Evolutionary conservation across 257 asterid species (phyloP).

Genomic region (Solanum peruvianum): DNA sequence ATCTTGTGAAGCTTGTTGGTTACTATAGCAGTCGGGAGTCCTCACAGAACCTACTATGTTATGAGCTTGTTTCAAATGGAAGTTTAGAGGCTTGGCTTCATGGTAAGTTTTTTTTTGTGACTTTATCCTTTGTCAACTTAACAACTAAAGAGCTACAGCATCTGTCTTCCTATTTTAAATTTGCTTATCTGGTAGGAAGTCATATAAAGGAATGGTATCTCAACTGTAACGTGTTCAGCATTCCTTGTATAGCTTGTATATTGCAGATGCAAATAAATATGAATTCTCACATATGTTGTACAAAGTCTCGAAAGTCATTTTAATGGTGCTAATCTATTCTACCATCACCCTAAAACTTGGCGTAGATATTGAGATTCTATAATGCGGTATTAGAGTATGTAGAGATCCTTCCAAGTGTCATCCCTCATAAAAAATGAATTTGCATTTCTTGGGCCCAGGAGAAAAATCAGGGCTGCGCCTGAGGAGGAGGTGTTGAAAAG

Average conservation of each 20-base stretch:
- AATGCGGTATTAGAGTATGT: not conserved
- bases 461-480: not conserved
- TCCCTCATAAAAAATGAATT: not conserved
- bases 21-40: conserved; percentile 69
- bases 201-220: not conserved
- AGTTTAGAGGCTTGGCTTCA: conserved; percentile 96
- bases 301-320: not conserved
- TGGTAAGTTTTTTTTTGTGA: conserved; percentile 29
- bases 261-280: not conserved
- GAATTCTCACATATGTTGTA: not conserved
- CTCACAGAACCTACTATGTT: conserved; percentile 84
- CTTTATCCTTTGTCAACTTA: not conserved
- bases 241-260: not conserved
- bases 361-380: not conserved
- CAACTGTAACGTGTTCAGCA: not conserved
- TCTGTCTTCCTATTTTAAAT: not conserved
- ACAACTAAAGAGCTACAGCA: not conserved
- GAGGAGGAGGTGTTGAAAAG: not conserved
- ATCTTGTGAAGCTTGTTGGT: conserved; percentile 92
- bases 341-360: not conserved
- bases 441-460: not conserved
- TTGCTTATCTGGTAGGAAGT: not conserved
- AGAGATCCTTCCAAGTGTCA: not conserved
- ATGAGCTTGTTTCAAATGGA: conserved; percentile 96
- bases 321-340: not conserved